Evolutionary conservation across 2,329 filamentous ascomycete species (phyloP), one percentile per base, ranked within the genome.

Genomic region (Ceratocystis cubensis): DNA sequence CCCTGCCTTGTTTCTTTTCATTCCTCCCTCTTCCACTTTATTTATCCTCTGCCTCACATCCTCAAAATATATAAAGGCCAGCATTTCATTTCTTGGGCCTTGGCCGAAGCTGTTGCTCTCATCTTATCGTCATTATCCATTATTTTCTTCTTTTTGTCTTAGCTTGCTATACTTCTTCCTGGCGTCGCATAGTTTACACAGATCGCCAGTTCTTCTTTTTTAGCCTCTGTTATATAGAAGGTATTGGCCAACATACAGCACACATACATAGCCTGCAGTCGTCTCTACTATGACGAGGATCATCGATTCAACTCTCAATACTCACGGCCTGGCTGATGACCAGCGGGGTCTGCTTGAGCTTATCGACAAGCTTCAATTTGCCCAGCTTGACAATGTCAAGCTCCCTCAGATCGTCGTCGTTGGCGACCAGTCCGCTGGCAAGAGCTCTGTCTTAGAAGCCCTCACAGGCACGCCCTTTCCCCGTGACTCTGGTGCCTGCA

Each of bases 341-440:
- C 82, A 85, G 73, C 77, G 80, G 7, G 78, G 78, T 17, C 77
- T 86, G 48, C 76, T 86, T 50, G 81, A 86, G 69, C 79, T 82
- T 61, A 78, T 85, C 66, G 80, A 82, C 68, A 79, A 79, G 65
- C 76, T 85, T n/a, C 78, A 80, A 71, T 78, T 81, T 73, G 74
- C 78, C 69, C 76, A 82, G 72, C 73, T 82, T 72, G 75, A 82
- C 71, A 79, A 80, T 72, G 75, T 81, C 70, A 78, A 79, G 61
- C 76, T 85, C 0, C 83, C 82, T 0, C 83, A 87, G 71, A 82
- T 87, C 45, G 83, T 86, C 61, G 83, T 86, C 28, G 84, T 84
- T 44, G 84, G 84, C 37, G 83, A 86, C 71, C 83, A 86, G 73
- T 85, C 82, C 1, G 81, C 82, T 5, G 84, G 84, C 22, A 87